Evolutionary conservation across 164 flowering plant genomes (phyloP).

Genomic region (Macadamia tetraphylla): DNA sequence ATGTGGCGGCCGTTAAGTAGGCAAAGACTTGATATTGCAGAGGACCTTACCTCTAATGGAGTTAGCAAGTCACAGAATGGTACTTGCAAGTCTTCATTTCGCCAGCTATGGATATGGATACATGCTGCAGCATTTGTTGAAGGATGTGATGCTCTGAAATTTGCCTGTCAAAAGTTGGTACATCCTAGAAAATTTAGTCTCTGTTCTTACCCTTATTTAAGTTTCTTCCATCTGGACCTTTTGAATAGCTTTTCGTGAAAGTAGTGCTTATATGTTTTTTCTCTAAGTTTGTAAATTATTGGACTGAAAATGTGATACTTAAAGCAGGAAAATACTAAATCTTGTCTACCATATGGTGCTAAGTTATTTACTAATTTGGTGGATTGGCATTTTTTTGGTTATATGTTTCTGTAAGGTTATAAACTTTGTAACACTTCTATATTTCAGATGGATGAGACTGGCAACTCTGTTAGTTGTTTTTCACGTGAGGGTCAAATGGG

Average conservation of each 20-base stretch:
- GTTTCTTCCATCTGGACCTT: no score
- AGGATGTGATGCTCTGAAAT: conserved; percentile 55
- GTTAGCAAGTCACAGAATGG: conserved; percentile 4
- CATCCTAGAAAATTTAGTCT: not conserved
- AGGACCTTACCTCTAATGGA: conserved; percentile 8
- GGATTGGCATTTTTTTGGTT: not conserved
- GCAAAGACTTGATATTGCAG: no score
- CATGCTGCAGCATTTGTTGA: conserved; percentile 74
- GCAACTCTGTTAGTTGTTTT: conserved; percentile 37
- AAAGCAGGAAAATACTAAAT: not conserved
- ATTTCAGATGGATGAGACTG: conserved; percentile 45
- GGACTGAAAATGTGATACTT: not conserved
- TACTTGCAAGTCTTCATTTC: conserved; percentile 21
- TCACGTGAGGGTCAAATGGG: conserved; percentile 74
- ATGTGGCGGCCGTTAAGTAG: conserved; percentile 69
- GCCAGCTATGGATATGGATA: conserved; percentile 83
- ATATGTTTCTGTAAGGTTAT: conserved; percentile 1
- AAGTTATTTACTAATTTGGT: no score
- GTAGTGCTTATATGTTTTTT: no score
- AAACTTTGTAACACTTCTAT: not conserved
- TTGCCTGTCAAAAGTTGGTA: conserved; percentile 67
- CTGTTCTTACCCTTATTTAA: not conserved
- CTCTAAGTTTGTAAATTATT: no score
- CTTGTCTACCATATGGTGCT: no score
- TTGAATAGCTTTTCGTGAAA: no score